Evolutionary conservation across 805 yeast genomes (phyloP), one percentile per base, ranked within the genome.

Genomic region (Ogataea corticis): DNA sequence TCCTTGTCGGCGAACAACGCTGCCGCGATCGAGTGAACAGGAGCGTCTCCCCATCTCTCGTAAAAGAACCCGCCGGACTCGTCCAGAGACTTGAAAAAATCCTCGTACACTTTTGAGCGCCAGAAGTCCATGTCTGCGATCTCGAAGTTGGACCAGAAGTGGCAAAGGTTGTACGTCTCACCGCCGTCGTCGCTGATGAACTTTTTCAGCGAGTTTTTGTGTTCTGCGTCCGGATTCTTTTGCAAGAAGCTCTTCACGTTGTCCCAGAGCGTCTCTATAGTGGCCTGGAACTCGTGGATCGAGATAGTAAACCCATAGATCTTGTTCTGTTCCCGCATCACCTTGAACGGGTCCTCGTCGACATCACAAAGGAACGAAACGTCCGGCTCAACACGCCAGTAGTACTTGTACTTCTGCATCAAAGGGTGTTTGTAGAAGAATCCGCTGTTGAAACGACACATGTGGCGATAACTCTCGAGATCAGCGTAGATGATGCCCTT

Each of bases 31-130:
- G 95, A 79, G 67, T 87, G 96, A n/a, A 87, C 79, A 3, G 96
- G 96, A 0, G 96, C 96, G 66, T 88, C 96, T 16, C 96, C 96
- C 96, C 96, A 88, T 54, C 96, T 74, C 68, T 88, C 94, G 60
- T 86, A 85, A 63, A 79, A 87, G 62, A 87, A 87, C 0, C 95
- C 96, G 46, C 95, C 95, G 2, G 77, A 62, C 38, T 64, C 48
- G 60, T 87, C 96, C 36, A 87, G 68, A 59, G 69, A 68, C 17
- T 84, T 70, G 61, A 86, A 86, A 65, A 76, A 85, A 7, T 74
- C 70, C 36, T 72, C 69, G 65, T 85, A 86, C 16, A 75, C 71
- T 30, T 72, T 63, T 0, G 79, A 69, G 52, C 89, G 70, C 77
- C 82, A 83, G 50, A 86, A 78, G 42, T 82, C 83, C 59, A 86